These are phyloP conservation scores for Chalaropsis ovoidea DNA, from an alignment of 2,329 filamentous ascomycete genomes.

Conservation along the genomic window DNA sequence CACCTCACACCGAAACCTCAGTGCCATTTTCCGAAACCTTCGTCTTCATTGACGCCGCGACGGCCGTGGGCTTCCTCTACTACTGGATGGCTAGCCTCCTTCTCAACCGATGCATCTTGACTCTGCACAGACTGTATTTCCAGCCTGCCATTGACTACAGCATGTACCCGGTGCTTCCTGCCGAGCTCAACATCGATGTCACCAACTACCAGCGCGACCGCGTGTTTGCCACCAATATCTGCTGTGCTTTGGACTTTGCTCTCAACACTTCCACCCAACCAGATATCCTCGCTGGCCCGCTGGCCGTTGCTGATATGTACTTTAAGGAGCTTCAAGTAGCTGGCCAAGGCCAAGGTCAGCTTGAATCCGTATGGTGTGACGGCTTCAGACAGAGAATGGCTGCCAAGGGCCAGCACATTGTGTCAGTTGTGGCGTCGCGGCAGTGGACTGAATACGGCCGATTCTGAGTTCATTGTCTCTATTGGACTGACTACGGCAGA, in stretches of 20 bases:
- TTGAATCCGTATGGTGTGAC: conserved; percentile 43
- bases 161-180: conserved; percentile 35
- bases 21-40: conserved; percentile 40
- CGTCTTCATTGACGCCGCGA: conserved; percentile 37
- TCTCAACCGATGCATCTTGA: conserved; percentile 41
- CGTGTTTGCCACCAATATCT: conserved; percentile 41
- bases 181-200: conserved; percentile 36
- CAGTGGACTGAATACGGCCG: conserved; percentile 31
- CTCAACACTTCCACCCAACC: conserved; percentile 39
- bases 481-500: background rate
- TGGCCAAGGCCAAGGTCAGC: conserved; percentile 34
- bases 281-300: conserved; percentile 38
- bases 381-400: conserved; percentile 36
- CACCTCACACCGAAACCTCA: conserved; percentile 28
- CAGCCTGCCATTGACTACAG: conserved; percentile 37
- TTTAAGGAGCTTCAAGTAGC: conserved; percentile 35
- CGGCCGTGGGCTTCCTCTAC: conserved; percentile 42
- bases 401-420: conserved; percentile 37
- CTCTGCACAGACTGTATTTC: conserved; percentile 38
- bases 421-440: conserved; percentile 34
- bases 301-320: conserved; percentile 37
- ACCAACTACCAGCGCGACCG: conserved; percentile 38
- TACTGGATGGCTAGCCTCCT: conserved; percentile 45
- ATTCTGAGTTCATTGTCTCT: conserved; percentile 9
- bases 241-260: conserved; percentile 42